Conservation (phyloP, 1,284 basidiomycete genomes). For the Neonothopanus nambi region DNA sequence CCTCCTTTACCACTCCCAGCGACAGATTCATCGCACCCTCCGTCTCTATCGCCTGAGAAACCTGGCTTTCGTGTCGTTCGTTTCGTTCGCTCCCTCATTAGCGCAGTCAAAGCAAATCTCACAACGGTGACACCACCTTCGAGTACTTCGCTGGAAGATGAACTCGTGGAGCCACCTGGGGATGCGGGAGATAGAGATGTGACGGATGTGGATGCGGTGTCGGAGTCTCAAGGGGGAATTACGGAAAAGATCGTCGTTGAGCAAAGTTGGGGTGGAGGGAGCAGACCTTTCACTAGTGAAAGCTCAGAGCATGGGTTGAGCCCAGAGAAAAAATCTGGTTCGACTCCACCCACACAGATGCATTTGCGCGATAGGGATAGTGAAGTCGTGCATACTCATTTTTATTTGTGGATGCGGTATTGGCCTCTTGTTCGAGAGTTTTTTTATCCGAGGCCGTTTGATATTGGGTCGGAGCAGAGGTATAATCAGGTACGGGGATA, state of each 20-base stretch:
- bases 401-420: background rate
- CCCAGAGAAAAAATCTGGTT: conserved; percentile 13
- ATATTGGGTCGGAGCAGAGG: conserved; percentile 9
- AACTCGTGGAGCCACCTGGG: background rate
- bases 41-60: background rate
- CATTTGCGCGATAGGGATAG: background rate
- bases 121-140: conserved; percentile 4
- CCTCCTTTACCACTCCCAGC: background rate
- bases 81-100: background rate
- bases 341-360: conserved; percentile 9
- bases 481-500: conserved; percentile 5
- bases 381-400: background rate
- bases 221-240: conserved; percentile 5
- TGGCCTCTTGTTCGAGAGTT: conserved; percentile 8
- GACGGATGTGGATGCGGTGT: background rate
- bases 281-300: conserved; percentile 8
- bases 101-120: conserved; percentile 1
- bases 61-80: background rate
- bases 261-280: conserved; percentile 12
- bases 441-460: conserved; percentile 14
- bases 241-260: conserved; percentile 15
- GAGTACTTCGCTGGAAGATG: background rate
- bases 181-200: background rate
- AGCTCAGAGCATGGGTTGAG: conserved; percentile 10
- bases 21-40: background rate